Base-by-base conservation (phyloP, 768 basidiomycete genomes). In the Macrocybe gigantea region DNA sequence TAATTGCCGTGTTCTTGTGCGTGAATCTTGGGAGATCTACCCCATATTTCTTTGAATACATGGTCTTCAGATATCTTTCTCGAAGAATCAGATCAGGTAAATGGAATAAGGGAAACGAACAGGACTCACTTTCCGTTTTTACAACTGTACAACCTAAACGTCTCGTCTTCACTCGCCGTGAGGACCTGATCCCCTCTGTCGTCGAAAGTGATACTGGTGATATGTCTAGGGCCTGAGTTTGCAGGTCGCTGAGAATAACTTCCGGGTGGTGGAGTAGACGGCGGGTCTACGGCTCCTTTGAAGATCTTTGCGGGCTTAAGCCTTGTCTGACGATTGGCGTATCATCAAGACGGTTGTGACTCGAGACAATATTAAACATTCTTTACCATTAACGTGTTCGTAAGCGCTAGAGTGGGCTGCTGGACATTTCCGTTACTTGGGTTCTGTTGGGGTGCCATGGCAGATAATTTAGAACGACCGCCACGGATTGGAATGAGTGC, bases 41-140 rank as follows among this genome's bases (percentile, higher is more conserved):
- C 1, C 96, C 96, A 64, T 98, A 99, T 64, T 99, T 99, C 67
- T 94, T 93, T 0, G 94, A 97, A 57, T 85, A 80, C 3, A 93
- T 66, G 1, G 83, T 85, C 65, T 90, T 93, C 33, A 79, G 57
- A 44, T 77, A 76, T 73, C 94, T 89, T 53, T 34, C 44, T 44
- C 34, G n/a, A 38, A 42, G 33, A 41, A 48, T 56, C 47, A 59
- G 54, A 55, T 51, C 44, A 57, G 60, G 50, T 51, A 55, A 44
- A 50, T 32, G 47, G 48, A 44, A 45, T 48, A 41, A 44, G 59
- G 56, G 49, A 48, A 55, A 53, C 53, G 57, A 51, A 59, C 22
- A 22, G 22, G 1, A 88, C 95, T 87, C 77, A 84, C 95, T 89
- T 94, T 72, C 95, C 96, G 53, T 78, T 81, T 75, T 85, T 88